These are phyloP conservation scores for Kazachstania taianensis DNA, from an alignment of 805 yeast genomes.

Conservation along the genomic window DNA sequence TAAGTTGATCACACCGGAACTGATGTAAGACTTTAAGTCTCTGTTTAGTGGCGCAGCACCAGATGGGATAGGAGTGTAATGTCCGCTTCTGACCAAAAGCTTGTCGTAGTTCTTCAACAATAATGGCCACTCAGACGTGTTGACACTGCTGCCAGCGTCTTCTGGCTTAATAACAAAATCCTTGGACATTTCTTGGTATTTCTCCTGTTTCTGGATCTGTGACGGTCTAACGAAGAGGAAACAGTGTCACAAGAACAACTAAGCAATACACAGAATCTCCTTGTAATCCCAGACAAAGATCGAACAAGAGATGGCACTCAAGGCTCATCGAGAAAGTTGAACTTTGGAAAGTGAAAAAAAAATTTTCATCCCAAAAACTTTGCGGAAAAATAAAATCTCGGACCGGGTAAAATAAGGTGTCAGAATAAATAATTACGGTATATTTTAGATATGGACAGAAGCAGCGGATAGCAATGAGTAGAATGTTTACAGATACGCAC, in stretches of 20 bases:
- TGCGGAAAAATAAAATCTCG: no score
- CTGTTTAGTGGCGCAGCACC: slow-evolving; percentile 93
- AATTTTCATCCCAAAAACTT: not conserved
- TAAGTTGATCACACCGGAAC: slow-evolving; percentile 92
- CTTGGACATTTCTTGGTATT: slow-evolving; percentile 43
- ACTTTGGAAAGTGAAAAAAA: no score
- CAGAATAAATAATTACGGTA: not conserved
- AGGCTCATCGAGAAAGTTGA: slow-evolving; percentile 5
- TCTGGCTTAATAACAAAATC: slow-evolving; percentile 86
- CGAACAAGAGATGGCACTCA: no score
- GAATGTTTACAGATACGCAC: not conserved
- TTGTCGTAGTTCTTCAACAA: slow-evolving; percentile 89
- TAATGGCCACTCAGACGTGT: slow-evolving; percentile 93
- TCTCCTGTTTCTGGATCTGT: not conserved
- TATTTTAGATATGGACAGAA: not conserved
- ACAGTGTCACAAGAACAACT: no score
- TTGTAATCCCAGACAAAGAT: no score
- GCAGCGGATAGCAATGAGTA: not conserved
- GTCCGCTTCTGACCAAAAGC: slow-evolving; percentile 88
- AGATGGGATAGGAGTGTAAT: slow-evolving; percentile 93
- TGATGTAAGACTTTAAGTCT: slow-evolving; percentile 79
- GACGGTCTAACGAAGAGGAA: not conserved
- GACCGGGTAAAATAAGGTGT: no score
- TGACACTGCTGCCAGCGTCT: slow-evolving; percentile 61
- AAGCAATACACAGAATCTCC: no score